Base-by-base conservation (phyloP, 176 grass and related monocot genomes). In the Bothriochloa decipiens region DNA sequence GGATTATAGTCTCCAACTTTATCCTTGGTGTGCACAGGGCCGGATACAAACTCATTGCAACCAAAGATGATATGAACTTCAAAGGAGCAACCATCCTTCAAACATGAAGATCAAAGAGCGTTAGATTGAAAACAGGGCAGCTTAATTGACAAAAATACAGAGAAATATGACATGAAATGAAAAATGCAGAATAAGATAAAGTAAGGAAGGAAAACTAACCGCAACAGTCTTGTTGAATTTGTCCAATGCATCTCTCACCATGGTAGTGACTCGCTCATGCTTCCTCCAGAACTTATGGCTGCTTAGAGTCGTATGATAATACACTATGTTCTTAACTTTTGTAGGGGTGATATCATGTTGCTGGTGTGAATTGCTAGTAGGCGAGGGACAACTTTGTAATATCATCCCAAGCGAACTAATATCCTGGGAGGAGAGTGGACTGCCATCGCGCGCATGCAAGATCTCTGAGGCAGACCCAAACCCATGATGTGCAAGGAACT, bases 51-150 rank as follows among this genome's bases (percentile, higher is more conserved):
- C 47, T 82, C 65, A 71, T 82, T 82, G 14, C 26, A 67, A 20
- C 66, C 66, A 82, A 35, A 60, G 47, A 81, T 81, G 23, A 69
- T 18, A 55, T 70, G 79, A 27, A 81, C 47, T 5, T 10, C 18
- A 70, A 26, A 81, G 20, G 5, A 7, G 12, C 3, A 7, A 39
- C 20, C 33, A 3, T 37, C 79, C 79, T 81, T 57, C 65, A 81
- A 26, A 46, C 36, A 57, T 4, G 7, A 39, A 39, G 13, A 81
- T 23, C 3, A 53, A 70, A 11, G 16, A 70, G 3, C 20, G 20
- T 81, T 68, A 81, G 4, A 68, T 23, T 25, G 75, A 36, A 64
- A 33, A 22, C 36, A 3, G 2, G 16, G 49, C 49, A 52, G 49
- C 49, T 52, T 52, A 50, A 18, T 52, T 18, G 16, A 52, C 4